Evolutionary conservation across 495 filamentous ascomycete genomes (phyloP).

Genomic region (Hyphodiscus hymeniophilus): DNA sequence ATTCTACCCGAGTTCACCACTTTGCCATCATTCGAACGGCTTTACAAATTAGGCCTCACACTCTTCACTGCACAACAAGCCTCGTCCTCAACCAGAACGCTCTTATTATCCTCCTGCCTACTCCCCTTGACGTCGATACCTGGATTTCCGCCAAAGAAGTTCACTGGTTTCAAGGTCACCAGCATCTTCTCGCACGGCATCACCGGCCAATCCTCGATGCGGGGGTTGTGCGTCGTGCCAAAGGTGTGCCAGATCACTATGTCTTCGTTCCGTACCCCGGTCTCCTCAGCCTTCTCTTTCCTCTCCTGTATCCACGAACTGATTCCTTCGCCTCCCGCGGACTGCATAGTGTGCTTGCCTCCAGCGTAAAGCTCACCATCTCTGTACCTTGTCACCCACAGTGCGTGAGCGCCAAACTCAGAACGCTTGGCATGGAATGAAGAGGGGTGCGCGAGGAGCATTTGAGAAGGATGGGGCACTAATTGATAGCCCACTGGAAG

Average conservation of each 20-base stretch:
- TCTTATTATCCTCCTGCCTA: slow-evolving; percentile 18
- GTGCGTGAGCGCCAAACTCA: slow-evolving; percentile 28
- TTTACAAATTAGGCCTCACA: no score
- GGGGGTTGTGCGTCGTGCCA: slow-evolving; percentile 50
- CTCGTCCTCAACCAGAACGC: neutral
- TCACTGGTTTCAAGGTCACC: slow-evolving; percentile 13
- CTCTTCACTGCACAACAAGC: neutral
- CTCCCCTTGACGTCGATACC: slow-evolving; percentile 15
- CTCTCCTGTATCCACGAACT: slow-evolving; percentile 42
- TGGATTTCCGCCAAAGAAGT: slow-evolving; percentile 21
- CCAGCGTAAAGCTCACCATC: slow-evolving; percentile 33
- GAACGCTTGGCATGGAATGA: slow-evolving; percentile 29
- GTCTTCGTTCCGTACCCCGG: slow-evolving; percentile 29
- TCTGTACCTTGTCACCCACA: slow-evolving; percentile 31
- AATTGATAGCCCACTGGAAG: slow-evolving; percentile 32
- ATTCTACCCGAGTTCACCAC: no score
- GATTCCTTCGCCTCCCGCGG: slow-evolving; percentile 31
- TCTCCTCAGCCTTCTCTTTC: slow-evolving; percentile 28
- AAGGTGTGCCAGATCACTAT: slow-evolving; percentile 55
- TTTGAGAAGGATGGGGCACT: slow-evolving; percentile 25
- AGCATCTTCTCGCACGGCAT: slow-evolving; percentile 44
- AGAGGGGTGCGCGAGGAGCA: slow-evolving; percentile 28
- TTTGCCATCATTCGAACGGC: no score
- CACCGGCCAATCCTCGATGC: slow-evolving; percentile 55
- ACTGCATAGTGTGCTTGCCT: slow-evolving; percentile 36